A percentile compares a stretch with the other conserved stretches of the same genome.
phyloP scores from a whole-genome alignment of 2,329 filamentous ascomycete genomes.

The Epichloe sylvatica region DNA sequence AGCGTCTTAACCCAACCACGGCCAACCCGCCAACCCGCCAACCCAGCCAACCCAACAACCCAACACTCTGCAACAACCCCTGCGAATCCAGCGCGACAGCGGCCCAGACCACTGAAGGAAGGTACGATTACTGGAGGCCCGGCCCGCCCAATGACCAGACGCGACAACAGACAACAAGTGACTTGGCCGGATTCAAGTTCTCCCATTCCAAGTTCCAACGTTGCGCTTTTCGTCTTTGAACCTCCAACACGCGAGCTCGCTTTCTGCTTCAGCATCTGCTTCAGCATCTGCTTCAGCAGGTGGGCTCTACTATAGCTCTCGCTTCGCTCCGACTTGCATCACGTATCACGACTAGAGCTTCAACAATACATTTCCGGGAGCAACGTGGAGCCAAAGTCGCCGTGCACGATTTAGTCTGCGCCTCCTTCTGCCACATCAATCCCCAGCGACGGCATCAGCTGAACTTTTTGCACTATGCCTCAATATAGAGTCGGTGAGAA shows the following conservation, averaged over 20 bases:
- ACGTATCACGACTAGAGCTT: too few species aligned
- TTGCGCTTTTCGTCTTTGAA: too few species aligned
- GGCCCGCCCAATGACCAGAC: not conserved
- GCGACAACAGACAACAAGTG: not conserved
- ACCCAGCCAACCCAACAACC: too few species aligned
- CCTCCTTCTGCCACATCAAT: not conserved
- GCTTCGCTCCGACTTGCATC: not conserved
- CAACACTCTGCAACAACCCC: too few species aligned
- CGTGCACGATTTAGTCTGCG: not conserved
- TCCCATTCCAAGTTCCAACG: not conserved
- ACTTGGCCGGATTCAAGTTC: too few species aligned
- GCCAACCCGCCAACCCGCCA: too few species aligned
- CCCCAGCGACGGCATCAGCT: not conserved
- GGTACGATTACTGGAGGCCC: too few species aligned
- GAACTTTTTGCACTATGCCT: conserved; percentile 18
- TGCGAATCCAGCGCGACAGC: too few species aligned
- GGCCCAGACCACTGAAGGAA: too few species aligned
- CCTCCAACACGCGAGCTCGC: too few species aligned
- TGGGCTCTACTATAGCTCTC: too few species aligned
- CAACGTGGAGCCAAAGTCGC: not conserved
- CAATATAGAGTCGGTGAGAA: conserved; percentile 34
- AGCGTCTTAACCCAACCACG: too few species aligned
- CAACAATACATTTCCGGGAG: not conserved
- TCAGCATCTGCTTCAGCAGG: not conserved
- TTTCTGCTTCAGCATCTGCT: not conserved